Percentiles rank a stretch among this genome's conserved stretches.
Evolutionary conservation across 2,329 filamentous ascomycete species (phyloP).

Genomic region (Apiospora arundinis): DNA sequence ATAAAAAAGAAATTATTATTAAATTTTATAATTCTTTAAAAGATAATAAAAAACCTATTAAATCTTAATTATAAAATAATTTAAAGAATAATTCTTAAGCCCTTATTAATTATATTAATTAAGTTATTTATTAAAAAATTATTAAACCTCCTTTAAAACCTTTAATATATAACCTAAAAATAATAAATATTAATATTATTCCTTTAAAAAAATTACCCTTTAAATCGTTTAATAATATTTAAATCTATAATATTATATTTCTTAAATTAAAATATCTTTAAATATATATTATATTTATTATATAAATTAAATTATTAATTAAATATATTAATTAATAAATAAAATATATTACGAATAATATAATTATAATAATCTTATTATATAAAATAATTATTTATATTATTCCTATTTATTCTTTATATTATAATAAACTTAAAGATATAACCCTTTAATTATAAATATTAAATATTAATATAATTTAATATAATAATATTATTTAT

Average conservation of each 20-base stretch:
- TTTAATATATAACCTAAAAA: not conserved
- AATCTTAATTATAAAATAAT: not conserved
- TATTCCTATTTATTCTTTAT: not conserved
- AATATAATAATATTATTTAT: not conserved
- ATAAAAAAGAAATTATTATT: not conserved
- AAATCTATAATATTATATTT: not conserved
- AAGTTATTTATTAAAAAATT: not conserved
- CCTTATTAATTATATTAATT: slow-evolving; percentile 1
- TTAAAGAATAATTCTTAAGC: not conserved
- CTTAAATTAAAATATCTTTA: not conserved
- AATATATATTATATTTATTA: not conserved
- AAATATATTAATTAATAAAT: not conserved
- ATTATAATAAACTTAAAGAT: not conserved
- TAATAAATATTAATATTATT: not conserved
- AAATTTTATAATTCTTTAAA: not conserved
- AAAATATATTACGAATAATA: not conserved
- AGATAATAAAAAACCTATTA: not conserved
- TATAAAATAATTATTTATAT: not conserved
- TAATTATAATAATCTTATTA: not conserved
- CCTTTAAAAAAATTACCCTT: not conserved
- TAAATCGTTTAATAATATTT: not conserved
- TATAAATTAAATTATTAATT: not conserved
- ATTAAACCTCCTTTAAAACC: too few species aligned
- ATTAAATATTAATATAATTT: not conserved
- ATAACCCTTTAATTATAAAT: not conserved